A percentile compares a stretch with the other conserved stretches of the same genome.
These are phyloP conservation scores for Astrephomene gubernaculifera DNA, from an alignment of 139 green algal species.

Conservation along the genomic window DNA sequence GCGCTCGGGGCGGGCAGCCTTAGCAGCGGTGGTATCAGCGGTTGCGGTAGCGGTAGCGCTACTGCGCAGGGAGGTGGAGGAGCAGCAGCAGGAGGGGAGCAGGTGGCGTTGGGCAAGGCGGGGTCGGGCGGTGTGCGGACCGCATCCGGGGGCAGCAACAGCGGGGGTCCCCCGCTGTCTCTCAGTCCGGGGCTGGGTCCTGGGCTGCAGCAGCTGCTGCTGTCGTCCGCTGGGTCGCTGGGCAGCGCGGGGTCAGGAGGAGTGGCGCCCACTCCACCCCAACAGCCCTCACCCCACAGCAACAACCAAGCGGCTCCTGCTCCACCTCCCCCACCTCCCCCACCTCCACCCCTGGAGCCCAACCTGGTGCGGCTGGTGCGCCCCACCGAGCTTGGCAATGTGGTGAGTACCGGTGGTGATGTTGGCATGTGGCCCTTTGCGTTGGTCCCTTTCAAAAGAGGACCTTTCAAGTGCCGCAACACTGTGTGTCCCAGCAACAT, in stretches of 20 bases:
- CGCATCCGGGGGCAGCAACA: background rate
- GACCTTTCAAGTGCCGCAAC: too few relatives aligned
- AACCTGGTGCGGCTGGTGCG: slow-evolving; percentile 24
- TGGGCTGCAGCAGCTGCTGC: slow-evolving; percentile 8
- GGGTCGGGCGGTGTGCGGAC: too few relatives aligned
- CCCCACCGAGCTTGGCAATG: slow-evolving; percentile 26
- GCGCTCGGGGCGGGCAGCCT: background rate
- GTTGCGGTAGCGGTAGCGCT: too few relatives aligned
- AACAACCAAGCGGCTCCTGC: background rate
- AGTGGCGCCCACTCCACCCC: too few relatives aligned
- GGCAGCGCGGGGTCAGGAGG: background rate
- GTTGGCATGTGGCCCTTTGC: too few relatives aligned
- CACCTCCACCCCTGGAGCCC: slow-evolving; percentile 16
- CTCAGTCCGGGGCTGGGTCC: background rate
- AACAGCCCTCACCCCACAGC: too few relatives aligned
- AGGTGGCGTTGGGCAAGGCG: too few relatives aligned
- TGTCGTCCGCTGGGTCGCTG: background rate
- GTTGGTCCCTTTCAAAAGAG: too few relatives aligned
- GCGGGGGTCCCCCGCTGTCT: background rate
- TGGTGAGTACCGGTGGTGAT: too few relatives aligned
- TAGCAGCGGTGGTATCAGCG: background rate
- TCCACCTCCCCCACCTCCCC: background rate
- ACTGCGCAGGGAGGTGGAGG: too few relatives aligned
- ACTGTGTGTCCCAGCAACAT: too few relatives aligned
- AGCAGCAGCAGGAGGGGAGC: too few relatives aligned